Evolutionary conservation across 2,329 filamentous ascomycete genomes (phyloP), one percentile per base, ranked within the genome.

Genomic region (Aschersonia sp.): DNA sequence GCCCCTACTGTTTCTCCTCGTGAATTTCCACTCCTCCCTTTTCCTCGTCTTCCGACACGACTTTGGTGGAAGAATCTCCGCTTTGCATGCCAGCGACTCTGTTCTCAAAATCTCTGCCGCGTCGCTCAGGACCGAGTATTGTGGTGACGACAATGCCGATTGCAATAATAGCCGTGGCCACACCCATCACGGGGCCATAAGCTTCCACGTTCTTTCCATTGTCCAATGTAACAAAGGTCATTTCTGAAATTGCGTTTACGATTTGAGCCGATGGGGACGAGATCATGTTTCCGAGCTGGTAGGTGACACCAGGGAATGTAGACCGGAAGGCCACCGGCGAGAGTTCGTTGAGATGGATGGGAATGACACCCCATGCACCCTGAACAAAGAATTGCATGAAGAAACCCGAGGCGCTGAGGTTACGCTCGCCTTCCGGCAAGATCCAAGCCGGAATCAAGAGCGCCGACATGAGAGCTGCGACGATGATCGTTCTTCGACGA

Each of bases 151-250:
- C 69, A 51, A 89, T 87, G 1, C 83, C 84, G 0, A 77, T 43
- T 1, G 79, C 81, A 53, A 88, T 87, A 54, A 89, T 88, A 1
- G 80, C 84, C 3, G 84, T 88, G 4, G 81, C 83, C 48, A 87
- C 68, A 10, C 75, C 84, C 85, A 87, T 89, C 12, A 76, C 76
- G 0, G 81, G 83, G 0, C 83, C 85, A 54, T 88, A 88, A 0
- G 81, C 82, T 46, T 84, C 76, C 1, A 79, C 83, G 4, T 59
- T 61, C 48, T 78, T 60, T 4, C 83, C 83, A 8, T 68, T 66
- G 5, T 59, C 58, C 41, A 72, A 68, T 0, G 63, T 76, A 43
- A 87, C 68, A 40, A 72, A 72, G 35, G 71, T 71, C 43, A 67
- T 73, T 57, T 88, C 83, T 1, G 84, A 72, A 46, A 88, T 72